Evolutionary conservation across 129 eudicot genomes (phyloP).

Genomic region (Tagetes erecta): DNA sequence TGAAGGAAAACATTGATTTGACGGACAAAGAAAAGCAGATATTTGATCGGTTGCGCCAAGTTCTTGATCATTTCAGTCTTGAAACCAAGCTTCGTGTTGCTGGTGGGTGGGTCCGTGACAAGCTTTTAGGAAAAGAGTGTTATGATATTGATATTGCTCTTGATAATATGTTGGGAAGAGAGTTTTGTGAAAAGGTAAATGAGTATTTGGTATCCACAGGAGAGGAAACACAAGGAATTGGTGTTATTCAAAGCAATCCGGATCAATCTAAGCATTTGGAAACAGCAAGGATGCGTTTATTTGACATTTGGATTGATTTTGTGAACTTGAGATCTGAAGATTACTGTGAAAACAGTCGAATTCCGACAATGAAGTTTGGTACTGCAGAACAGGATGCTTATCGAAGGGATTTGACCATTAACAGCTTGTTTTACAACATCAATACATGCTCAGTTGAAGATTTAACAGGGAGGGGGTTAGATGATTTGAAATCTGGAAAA

Average conservation of each 20-base stretch:
- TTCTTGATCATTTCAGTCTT: conserved; percentile 56
- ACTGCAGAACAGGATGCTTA: conserved; percentile 39
- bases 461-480: conserved; percentile 31
- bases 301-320: conserved; percentile 84
- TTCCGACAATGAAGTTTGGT: conserved; percentile 37
- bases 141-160: conserved; percentile 94
- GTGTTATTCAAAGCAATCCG: conserved; percentile 93
- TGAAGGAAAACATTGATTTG: conserved; percentile 54
- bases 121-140: conserved; percentile 94
- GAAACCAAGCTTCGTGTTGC: conserved; percentile 91
- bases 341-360: conserved; percentile 32
- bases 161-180: conserved; percentile 87
- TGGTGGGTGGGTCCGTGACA: conserved; percentile 99
- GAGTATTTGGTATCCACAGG: conserved; percentile 74
- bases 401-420: conserved; percentile 42
- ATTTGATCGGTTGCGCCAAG: conserved; percentile 67
- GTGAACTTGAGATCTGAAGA: conserved; percentile 92
- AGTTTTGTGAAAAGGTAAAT: conserved; percentile 82
- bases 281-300: conserved; percentile 89
- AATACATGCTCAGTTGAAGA: conserved; percentile 38
- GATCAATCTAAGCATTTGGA: conserved; percentile 98
- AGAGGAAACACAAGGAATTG: conserved; percentile 66
- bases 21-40: conserved; percentile 68
- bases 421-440: conserved; percentile 41
- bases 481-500: conserved; percentile 34